Evolutionary conservation across 306 rosid species (phyloP).

Genomic region (Ziziphus jujuba): DNA sequence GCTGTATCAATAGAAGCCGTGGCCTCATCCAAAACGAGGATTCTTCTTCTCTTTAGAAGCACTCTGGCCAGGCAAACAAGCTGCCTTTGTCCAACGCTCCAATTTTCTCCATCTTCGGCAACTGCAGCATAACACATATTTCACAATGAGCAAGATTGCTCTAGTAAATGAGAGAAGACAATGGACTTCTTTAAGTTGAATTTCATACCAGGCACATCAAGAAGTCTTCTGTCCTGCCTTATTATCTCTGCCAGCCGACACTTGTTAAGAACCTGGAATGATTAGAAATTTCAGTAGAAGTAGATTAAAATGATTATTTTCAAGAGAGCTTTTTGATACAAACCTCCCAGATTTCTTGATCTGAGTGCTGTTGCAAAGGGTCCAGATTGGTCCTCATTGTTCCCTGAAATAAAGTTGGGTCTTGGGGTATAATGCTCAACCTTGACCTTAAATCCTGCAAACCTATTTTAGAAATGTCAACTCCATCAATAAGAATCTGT

Average conservation of each 20-base stretch:
- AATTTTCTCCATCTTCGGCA: conserved; percentile 89
- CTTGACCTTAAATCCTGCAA: conserved; percentile 74
- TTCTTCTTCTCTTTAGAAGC: conserved; percentile 67
- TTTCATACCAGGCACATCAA: conserved; percentile 74
- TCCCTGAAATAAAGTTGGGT: conserved; percentile 69
- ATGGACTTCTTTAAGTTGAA: conserved; percentile 2
- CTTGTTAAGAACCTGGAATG: conserved; percentile 67
- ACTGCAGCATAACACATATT: conserved; percentile 43
- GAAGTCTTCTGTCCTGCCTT: conserved; percentile 62
- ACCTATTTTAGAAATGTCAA: conserved; percentile 65
- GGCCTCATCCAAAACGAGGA: conserved; percentile 88
- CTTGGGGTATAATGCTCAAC: conserved; percentile 77
- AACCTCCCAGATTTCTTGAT: conserved; percentile 79
- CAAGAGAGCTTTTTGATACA: conserved; percentile 9
- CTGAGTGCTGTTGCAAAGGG: conserved; percentile 60
- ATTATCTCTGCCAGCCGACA: conserved; percentile 73
- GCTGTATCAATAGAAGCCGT: conserved; percentile 89
- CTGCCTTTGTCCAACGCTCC: conserved; percentile 98
- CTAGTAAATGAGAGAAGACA: neutral
- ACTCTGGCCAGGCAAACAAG: conserved; percentile 90
- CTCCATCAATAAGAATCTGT: conserved; percentile 53
- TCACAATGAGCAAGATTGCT: neutral
- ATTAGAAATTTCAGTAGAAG: conserved; percentile 1
- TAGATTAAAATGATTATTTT: neutral
- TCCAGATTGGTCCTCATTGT: conserved; percentile 70